Evolutionary conservation across 345 rosid genomes (phyloP), one percentile per base, ranked within the genome.

Genomic region (Balakata baccata): DNA sequence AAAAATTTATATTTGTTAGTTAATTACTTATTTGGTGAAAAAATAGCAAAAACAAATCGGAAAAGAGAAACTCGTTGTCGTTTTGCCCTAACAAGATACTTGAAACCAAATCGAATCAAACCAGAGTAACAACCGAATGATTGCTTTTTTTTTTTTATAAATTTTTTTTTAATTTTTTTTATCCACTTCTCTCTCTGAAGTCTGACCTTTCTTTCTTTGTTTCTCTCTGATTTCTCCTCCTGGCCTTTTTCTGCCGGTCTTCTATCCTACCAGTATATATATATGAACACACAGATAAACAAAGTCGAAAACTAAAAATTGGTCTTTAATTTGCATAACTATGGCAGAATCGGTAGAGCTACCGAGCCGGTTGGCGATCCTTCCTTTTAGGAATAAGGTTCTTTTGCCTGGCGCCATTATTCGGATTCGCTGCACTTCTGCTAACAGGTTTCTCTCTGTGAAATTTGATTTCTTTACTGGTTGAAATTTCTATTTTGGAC

Each of bases 351-450:
- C 88, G 79, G 96, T 95, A 17, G 98, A 95, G 87, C 79, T 95
- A 52, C 98, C 99, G 68, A 84, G 82, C 79, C 91, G 98, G 67
- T 84, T 95, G 68, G 98, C 94, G 69, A 92, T 95, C 75, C 99
- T 95, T 73, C 99, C 99, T 0, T 95, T 95, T 79, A 80, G 91
- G 82, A 95, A 95, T 89, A 91, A 95, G 83, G 99, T 92, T 63
- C 92, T 95, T 75, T 81, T 95, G 56, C 99, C 99, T 72, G 99
- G 99, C 84, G 99, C 98, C 79, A 89, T 95, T 76, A 92, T 95
- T 85, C 91, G 98, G 54, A 95, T 95, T 86, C 98, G 99, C 64
- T 95, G 99, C 85, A 95, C 98, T 75, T 95, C 97, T 47, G 96
- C 90, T 34, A 91, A 89, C 94, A 91, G 97, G 97, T 90, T 51